These are phyloP conservation scores for Neopestalotiopsis rosae DNA, from an alignment of 2,329 filamentous ascomycete genomes.

Conservation along the genomic window DNA sequence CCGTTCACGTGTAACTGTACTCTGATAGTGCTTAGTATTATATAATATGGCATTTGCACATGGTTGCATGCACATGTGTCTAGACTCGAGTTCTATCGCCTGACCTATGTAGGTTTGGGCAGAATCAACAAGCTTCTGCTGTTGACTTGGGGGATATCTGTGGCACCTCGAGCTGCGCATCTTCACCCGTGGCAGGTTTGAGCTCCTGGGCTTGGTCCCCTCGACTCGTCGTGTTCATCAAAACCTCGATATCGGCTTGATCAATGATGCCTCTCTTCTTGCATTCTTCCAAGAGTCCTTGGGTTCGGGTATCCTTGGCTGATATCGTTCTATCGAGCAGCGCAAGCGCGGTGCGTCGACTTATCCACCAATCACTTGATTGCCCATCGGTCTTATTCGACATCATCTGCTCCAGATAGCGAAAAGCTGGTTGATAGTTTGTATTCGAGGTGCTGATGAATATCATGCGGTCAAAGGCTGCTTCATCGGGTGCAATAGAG, in stretches of 20 bases:
- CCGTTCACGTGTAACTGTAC: neutral
- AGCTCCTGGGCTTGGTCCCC: neutral
- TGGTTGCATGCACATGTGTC: neutral
- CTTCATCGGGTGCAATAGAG: conserved; percentile 33
- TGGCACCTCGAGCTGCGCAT: no score
- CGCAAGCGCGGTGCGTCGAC: conserved; percentile 35
- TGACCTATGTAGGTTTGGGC: neutral
- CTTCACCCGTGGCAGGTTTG: neutral
- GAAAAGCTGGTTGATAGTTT: conserved; percentile 40
- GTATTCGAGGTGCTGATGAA: conserved; percentile 38
- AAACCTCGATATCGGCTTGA: conserved; percentile 29
- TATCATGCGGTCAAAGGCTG: conserved; percentile 39
- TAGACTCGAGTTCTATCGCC: neutral
- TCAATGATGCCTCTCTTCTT: conserved; percentile 30
- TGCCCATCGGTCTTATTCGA: conserved; percentile 20
- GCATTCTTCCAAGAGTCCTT: conserved; percentile 38
- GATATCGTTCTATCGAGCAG: conserved; percentile 40
- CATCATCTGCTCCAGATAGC: conserved; percentile 35
- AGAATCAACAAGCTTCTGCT: neutral
- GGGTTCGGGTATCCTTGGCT: conserved; percentile 39
- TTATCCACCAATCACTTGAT: conserved; percentile 36
- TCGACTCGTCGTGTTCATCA: neutral
- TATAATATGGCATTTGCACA: neutral
- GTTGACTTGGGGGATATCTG: neutral
- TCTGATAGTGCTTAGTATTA: neutral